Conservation (phyloP, 2,329 filamentous ascomycete genomes). For the Exophiala alcalophila region DNA sequence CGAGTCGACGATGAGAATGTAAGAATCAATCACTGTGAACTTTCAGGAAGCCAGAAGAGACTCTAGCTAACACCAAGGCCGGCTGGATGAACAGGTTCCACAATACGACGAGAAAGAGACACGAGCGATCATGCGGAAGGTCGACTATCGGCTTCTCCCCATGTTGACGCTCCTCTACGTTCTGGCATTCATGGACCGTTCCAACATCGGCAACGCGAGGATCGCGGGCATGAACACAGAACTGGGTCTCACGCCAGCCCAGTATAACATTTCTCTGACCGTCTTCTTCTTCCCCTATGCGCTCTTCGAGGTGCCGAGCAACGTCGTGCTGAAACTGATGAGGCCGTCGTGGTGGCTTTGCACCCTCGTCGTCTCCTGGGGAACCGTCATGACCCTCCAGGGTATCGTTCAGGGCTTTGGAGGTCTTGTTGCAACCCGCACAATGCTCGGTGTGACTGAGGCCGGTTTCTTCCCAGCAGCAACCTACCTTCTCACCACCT, state of each 20-base stretch:
- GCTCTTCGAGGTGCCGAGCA: conserved; percentile 60
- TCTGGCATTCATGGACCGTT: conserved; percentile 12
- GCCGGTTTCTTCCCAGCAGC: conserved; percentile 38
- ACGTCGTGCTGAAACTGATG: conserved; percentile 56
- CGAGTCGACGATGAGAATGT: no score
- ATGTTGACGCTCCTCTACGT: conserved; percentile 43
- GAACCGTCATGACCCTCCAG: conserved; percentile 49
- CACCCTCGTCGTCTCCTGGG: conserved; percentile 43
- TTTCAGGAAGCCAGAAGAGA: no score
- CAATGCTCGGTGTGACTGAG: conserved; percentile 43
- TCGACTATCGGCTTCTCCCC: conserved; percentile 45
- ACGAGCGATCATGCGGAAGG: conserved; percentile 39
- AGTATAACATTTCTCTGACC: neutral
- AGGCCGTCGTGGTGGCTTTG: conserved; percentile 35
- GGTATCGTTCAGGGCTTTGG: conserved; percentile 47
- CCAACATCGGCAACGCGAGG: conserved; percentile 40
- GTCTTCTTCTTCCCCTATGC: conserved; percentile 65
- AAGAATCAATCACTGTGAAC: no score
- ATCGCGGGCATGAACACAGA: conserved; percentile 34
- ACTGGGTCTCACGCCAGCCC: conserved; percentile 30
- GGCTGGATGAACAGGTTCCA: no score
- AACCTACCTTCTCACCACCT: conserved; percentile 30
- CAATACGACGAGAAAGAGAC: conserved; percentile 21
- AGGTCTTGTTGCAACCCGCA: conserved; percentile 46
- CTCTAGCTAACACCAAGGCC: no score